These are phyloP conservation scores for Fusarium udum DNA, from an alignment of 2,329 filamentous ascomycete species.

Conservation along the genomic window DNA sequence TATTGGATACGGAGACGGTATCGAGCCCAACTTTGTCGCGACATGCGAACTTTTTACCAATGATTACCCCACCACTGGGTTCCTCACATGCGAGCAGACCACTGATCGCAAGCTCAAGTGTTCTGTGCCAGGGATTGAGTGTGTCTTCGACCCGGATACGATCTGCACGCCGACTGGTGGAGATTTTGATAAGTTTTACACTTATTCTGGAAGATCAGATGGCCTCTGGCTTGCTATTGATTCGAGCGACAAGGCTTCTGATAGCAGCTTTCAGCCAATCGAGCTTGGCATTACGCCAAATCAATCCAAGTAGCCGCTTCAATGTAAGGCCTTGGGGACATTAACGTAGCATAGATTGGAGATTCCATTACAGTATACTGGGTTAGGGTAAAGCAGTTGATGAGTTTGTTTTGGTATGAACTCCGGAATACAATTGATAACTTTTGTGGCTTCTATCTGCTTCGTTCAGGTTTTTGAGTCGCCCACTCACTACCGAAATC, in stretches of 20 bases:
- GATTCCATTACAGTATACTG: neutral
- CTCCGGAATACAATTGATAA: fast-evolving
- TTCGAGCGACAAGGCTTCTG: neutral
- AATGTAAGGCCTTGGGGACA: fast-evolving
- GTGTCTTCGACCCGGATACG: neutral
- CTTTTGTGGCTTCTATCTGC: neutral
- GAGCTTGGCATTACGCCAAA: neutral
- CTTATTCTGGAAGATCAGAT: neutral
- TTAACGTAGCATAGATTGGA: too few species aligned
- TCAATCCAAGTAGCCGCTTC: neutral
- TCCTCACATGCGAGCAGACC: neutral
- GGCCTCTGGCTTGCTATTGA: neutral
- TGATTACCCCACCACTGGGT: neutral
- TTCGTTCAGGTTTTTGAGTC: neutral
- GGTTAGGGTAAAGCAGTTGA: neutral
- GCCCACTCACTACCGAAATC: neutral
- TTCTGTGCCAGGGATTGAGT: neutral
- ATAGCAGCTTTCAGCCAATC: neutral
- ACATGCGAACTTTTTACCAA: neutral
- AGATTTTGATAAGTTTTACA: neutral
- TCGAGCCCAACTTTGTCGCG: neutral
- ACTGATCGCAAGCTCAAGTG: neutral
- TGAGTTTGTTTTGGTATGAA: neutral
- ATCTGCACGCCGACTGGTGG: neutral
- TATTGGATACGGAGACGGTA: neutral